phyloP scores from a whole-genome alignment of 2,329 filamentous ascomycete genomes.

The Neoascochyta sp. region DNA sequence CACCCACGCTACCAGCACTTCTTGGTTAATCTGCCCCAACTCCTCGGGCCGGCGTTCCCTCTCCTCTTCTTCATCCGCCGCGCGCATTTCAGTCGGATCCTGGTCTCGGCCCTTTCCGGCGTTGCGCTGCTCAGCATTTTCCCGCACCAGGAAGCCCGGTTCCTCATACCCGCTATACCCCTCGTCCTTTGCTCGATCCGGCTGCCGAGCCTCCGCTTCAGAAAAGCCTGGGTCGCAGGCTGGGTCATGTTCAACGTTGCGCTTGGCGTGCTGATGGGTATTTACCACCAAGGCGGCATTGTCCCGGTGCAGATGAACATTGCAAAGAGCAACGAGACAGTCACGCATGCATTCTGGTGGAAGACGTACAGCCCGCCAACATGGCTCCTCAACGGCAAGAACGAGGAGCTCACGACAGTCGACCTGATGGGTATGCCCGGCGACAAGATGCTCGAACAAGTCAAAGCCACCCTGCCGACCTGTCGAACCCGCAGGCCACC shows the following conservation, averaged over 20 bases:
- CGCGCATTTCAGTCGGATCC: slow-evolving; percentile 49
- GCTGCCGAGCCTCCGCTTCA: slow-evolving; percentile 57
- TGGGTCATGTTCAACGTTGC: slow-evolving; percentile 70
- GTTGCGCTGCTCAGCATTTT: slow-evolving; percentile 68
- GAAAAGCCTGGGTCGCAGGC: slow-evolving; percentile 48
- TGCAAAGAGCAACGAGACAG: slow-evolving; percentile 61
- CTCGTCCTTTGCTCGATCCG: slow-evolving; percentile 71
- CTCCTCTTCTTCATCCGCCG: slow-evolving; percentile 51
- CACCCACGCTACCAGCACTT: slow-evolving; percentile 54
- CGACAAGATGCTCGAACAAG: slow-evolving; percentile 55
- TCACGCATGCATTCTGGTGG: slow-evolving; percentile 74
- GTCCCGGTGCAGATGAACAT: slow-evolving; percentile 73
- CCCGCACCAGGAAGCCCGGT: slow-evolving; percentile 76
- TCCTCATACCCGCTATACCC: slow-evolving; percentile 70
- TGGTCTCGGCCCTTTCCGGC: slow-evolving; percentile 72
- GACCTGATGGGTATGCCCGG: slow-evolving; percentile 72
- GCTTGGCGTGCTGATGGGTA: slow-evolving; percentile 71
- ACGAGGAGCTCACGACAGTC: slow-evolving; percentile 64
- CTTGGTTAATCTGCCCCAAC: slow-evolving; percentile 50
- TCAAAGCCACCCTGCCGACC: slow-evolving; percentile 55
- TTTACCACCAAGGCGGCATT: slow-evolving; percentile 76
- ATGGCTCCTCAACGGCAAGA: slow-evolving; percentile 75
- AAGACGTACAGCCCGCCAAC: slow-evolving; percentile 80
- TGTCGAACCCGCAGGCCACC: slow-evolving; percentile 29
- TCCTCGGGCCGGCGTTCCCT: slow-evolving; percentile 51